These are phyloP conservation scores for Parietichytrium sp. DNA, from an alignment of 108 stramenopile genomes.

Conservation along the genomic window DNA sequence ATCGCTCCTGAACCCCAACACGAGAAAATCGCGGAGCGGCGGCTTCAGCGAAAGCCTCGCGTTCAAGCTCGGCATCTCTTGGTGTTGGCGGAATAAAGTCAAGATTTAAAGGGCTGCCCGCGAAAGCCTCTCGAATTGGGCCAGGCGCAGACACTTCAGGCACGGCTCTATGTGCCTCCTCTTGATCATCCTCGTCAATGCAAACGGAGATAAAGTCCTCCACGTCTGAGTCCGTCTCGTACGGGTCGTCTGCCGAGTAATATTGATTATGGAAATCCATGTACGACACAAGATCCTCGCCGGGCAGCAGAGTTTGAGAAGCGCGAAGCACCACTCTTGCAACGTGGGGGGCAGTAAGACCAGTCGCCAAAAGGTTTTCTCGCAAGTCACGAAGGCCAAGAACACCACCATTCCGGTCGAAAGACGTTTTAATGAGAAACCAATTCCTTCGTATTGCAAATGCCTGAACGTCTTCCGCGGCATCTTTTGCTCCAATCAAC, in stretches of 20 bases:
- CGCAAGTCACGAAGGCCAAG: not conserved
- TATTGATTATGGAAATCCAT: not conserved
- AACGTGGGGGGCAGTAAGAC: not conserved
- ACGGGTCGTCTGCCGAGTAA: not conserved
- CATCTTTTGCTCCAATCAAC: slow-evolving; percentile 1
- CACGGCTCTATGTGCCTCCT: too few species aligned
- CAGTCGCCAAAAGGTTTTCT: not conserved
- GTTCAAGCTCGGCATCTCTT: not conserved
- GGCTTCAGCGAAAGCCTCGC: too few species aligned
- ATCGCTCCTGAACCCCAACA: too few species aligned
- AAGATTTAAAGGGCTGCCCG: not conserved
- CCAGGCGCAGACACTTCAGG: too few species aligned
- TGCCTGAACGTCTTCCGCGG: not conserved
- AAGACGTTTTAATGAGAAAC: not conserved
- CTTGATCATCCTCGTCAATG: too few species aligned
- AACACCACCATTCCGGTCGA: slow-evolving; percentile 7
- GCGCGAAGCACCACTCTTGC: not conserved
- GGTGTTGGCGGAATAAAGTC: not conserved
- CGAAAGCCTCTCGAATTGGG: too few species aligned
- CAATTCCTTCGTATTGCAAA: not conserved
- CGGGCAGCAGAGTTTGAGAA: not conserved
- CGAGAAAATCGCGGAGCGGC: too few species aligned
- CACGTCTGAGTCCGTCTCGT: slow-evolving; percentile 18
- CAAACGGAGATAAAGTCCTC: too few species aligned
- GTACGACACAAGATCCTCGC: not conserved